Evolutionary conservation across 2,329 filamentous ascomycete genomes (phyloP).

Genomic region (Scedosporium boydii): DNA sequence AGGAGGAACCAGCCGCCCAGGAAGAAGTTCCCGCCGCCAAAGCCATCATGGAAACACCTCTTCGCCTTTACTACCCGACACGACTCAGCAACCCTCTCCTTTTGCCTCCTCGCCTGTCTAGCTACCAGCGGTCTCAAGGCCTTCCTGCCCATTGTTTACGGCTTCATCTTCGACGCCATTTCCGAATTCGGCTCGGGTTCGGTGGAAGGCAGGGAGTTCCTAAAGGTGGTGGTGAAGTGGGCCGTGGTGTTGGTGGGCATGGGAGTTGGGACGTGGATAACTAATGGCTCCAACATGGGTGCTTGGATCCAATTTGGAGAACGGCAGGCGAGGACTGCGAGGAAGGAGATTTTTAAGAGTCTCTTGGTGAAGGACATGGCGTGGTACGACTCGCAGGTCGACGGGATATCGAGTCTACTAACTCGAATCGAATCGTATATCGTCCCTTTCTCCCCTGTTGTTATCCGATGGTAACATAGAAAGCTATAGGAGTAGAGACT

Average conservation of each 20-base stretch:
- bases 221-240: constrained; percentile 46
- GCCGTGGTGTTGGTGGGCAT: constrained; percentile 54
- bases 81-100: constrained; percentile 45
- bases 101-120: constrained; percentile 47
- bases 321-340: constrained; percentile 59
- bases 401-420: constrained; percentile 64
- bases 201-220: constrained; percentile 38
- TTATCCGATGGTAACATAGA: too few species aligned
- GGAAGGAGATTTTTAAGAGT: constrained; percentile 54
- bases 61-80: constrained; percentile 62
- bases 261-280: constrained; percentile 55
- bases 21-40: neutral
- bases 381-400: constrained; percentile 70
- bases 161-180: constrained; percentile 65
- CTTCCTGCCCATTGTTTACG: constrained; percentile 59
- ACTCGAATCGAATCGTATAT: constrained; percentile 64
- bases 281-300: constrained; percentile 57
- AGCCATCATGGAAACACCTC: constrained; percentile 34
- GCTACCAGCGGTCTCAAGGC: constrained; percentile 55
- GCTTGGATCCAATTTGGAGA: constrained; percentile 75
- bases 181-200: constrained; percentile 52
- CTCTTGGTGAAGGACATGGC: constrained; percentile 64
- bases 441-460: neutral
- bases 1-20: neutral
- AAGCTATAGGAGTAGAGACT: constrained; percentile 9